phyloP scores from a whole-genome alignment of 2,329 filamentous ascomycete species.

The Neonectria coccinea region DNA sequence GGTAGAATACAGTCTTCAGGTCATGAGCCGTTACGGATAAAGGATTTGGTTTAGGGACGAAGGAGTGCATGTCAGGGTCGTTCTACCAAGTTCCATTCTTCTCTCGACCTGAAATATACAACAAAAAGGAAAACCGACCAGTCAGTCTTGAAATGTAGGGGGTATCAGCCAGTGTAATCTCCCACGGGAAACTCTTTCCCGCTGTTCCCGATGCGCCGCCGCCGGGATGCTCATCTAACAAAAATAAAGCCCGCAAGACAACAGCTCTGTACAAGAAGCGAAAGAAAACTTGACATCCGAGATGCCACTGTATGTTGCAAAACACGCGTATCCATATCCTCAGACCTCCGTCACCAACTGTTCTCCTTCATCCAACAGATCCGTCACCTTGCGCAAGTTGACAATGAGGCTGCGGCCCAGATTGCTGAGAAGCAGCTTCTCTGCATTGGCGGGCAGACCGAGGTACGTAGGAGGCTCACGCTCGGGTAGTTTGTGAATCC shows the following conservation, averaged over 20 bases:
- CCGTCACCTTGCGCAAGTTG: constrained; percentile 86
- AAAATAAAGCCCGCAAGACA: neutral
- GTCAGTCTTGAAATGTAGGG: constrained; percentile 32
- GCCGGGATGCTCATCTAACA: constrained; percentile 31
- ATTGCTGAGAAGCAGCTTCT: constrained; percentile 92
- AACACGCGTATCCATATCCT: neutral
- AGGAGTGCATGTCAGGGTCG: too few relatives aligned
- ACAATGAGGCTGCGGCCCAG: constrained; percentile 86
- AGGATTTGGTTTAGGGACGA: too few relatives aligned
- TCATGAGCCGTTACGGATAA: too few relatives aligned
- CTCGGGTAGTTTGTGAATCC: constrained; percentile 93
- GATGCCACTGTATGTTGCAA: neutral
- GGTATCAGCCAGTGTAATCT: constrained; percentile 40
- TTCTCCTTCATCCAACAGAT: constrained; percentile 93
- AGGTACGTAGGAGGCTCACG: constrained; percentile 96
- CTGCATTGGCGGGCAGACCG: constrained; percentile 92
- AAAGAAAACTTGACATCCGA: constrained; percentile 14
- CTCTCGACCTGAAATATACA: constrained; percentile 10
- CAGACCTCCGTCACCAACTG: constrained; percentile 79
- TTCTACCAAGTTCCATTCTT: neutral
- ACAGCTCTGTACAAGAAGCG: constrained; percentile 18
- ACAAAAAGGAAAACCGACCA: constrained; percentile 20
- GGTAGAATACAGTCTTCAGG: too few relatives aligned
- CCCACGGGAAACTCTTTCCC: constrained; percentile 15
- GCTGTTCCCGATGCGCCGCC: constrained; percentile 20